Evolutionary conservation across 1,284 basidiomycete genomes (phyloP), one percentile per base, ranked within the genome.

Genomic region (Neotropicomus parvogracilis): DNA sequence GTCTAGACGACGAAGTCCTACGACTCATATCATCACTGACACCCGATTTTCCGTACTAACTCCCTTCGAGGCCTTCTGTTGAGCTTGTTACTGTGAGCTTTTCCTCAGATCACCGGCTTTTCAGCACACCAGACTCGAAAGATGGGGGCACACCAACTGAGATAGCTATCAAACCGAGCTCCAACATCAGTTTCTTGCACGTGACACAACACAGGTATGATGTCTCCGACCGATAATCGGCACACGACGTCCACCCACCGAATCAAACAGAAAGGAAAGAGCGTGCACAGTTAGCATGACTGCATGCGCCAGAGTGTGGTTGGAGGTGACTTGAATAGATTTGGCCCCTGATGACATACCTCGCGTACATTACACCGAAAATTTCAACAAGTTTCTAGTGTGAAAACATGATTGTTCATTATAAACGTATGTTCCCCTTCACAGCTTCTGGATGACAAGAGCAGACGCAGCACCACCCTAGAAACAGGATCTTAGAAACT

Each of bases 391-490:
- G 35, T 28, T 31, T 52, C 48, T 37, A 53, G 40, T 31, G 47
- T 46, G 45, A 54, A 51, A 29, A 39, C 19, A 29, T 39, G 42
- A 44, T 40, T 38, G 55, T 57, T 57, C 56, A 56, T 53, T 52
- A 55, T 47, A 44, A 65, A 48, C 27, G 45, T n/a, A 63, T 58
- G 50, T 57, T 54, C 53, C 59, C 47, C 48, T 62, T 77, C 74
- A 95, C 63, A 95, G 66, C 64, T 83, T 89, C 74, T 95, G 91
- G 56, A 97, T 80, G 56, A 97, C 78, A 59, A 97, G 78, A 37
- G 94, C 91, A 46, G 91, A 92, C 46, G 92, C 91, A 52, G 91
- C 94, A 63, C 93, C 93, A 66, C 93, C 92, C 89, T 92, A 58
- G 26, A 28, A 60, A 57, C 34, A 32, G 53, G 20, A 48, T 50